Base-by-base conservation (phyloP, 2,329 filamentous ascomycete species). In the Graphilbum sp. region DNA sequence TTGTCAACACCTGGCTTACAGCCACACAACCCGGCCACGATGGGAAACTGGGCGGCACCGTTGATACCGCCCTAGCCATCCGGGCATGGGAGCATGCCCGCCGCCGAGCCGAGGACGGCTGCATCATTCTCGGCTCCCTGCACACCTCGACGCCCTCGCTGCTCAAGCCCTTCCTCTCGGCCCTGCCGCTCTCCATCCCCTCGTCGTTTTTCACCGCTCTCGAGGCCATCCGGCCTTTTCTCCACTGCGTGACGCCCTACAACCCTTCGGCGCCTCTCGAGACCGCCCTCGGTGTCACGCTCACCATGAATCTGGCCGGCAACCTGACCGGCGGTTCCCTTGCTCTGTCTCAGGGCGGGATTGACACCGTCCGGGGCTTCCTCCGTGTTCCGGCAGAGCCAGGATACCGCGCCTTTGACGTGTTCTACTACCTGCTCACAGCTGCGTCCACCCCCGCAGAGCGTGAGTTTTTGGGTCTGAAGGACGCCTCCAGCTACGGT, bases 81-180 rank as follows among this genome's bases (percentile, higher is more conserved):
- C 75, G 84, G 54, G 86, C 87, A 3, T 98, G 90, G 88, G 90
- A 98, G 61, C 90, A 98, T 64, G 88, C 90, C 40, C 74, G 88
- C 48, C 76, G 90, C 44, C 75, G 90, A 62, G 90, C 90, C 32
- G 90, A 98, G 57, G 90, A 98, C 61, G 87, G 85, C 15, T 95
- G 87, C 54, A 81, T 98, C 45, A 67, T 96, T 38, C 61, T 98
- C 47, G 81, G 82, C 38, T 93, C 87, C 29, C 74, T 94, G 3
- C 88, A 96, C 60, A 73, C 79, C 33, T 92, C 88, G 0, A 78
- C 84, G 0, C 90, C 90, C 1, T 94, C 87, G 9, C 57, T 95
- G 3, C 65, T 98, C 12, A 66, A 70, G 2, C 84, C 87, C 0
- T 92, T 95, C 51, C 67, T 95, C 33, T 71, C 76, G 34, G 76